Base-by-base conservation (phyloP, 2,329 filamentous ascomycete genomes). In the Exophiala aquamarina region DNA sequence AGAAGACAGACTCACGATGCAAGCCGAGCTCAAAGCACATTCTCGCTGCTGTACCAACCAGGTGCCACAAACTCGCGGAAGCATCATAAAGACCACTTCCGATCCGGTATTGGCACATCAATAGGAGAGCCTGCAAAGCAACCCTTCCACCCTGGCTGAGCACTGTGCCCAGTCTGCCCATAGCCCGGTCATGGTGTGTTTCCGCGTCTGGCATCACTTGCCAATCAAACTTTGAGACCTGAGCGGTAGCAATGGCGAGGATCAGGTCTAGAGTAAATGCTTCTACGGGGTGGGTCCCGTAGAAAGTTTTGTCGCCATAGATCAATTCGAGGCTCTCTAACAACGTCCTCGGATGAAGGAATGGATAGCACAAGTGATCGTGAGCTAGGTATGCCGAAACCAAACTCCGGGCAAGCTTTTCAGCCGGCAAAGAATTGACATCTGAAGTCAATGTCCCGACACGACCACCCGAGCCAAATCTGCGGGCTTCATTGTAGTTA, bases 191-290 rank as follows among this genome's bases (percentile, higher is more conserved):
- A 34, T 72, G 68, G 20, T 71, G 70, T 1, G 61, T 67, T 40
- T 73, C 70, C 3, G 70, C 70, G 50, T 71, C 67, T 2, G 69
- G 69, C 2, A 70, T 56, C 5, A 63, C 67, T 41, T 71, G 66
- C 70, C 70, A 73, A 31, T 73, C 68, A 37, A 70, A 69, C 52
- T 73, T 74, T 49, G 68, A 66, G 4, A 70, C 65, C 33, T 71
- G 70, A 0, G 69, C 66, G 0, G 67, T 72, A 1, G 67, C 67
- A 31, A 73, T 73, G 6, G 71, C 71, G 1, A 74, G 56, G 0
- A 68, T 61, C 67, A 74, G 73, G 49, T 74, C 65, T 28, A 74
- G 61, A 2, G 72, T 57, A 47, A 74, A 74, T 0, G 61, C 62
- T 18, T 71, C 66, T 9, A 63, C 64, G 0, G 63, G 54, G 20